Conservation (phyloP, 805 yeast genomes). For the Priceomyces melissophilus region DNA sequence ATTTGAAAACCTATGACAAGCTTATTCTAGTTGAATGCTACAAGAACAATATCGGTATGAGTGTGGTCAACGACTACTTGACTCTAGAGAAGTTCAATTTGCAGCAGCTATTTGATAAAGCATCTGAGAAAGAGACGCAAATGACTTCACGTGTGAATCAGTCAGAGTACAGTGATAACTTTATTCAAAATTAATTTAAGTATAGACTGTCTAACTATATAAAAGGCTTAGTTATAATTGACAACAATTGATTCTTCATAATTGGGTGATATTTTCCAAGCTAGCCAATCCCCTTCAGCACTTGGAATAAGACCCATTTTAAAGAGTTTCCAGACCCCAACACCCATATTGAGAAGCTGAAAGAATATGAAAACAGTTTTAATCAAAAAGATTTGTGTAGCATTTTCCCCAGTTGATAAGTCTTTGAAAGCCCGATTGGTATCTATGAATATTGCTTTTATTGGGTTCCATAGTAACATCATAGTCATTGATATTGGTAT, state of each 20-base stretch:
- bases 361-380: conserved; percentile 30
- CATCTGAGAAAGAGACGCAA: neutral
- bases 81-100: conserved; percentile 68
- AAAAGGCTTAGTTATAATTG: no score
- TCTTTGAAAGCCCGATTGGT: conserved; percentile 54
- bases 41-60: conserved; percentile 83
- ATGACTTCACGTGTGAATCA: conserved; percentile 16
- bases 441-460: conserved; percentile 61
- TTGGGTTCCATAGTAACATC: conserved; percentile 75
- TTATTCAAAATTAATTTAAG: no score
- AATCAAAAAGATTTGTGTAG: conserved; percentile 24
- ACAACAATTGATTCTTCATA: conserved; percentile 12
- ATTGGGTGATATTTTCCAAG: conserved; percentile 60
- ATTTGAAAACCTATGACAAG: conserved; percentile 74
- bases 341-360: conserved; percentile 54
- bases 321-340: conserved; percentile 83
- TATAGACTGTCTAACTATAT: no score
- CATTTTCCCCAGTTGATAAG: conserved; percentile 37
- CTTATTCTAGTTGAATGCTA: conserved; percentile 83
- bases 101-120: conserved; percentile 69
- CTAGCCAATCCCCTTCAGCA: conserved; percentile 84
- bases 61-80: conserved; percentile 69
- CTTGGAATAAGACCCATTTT: conserved; percentile 90
- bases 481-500: conserved; percentile 89
- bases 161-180: conserved; percentile 4